Conservation (phyloP, 2,329 filamentous ascomycete species). For the Furcasterigmium furcatum region DNA sequence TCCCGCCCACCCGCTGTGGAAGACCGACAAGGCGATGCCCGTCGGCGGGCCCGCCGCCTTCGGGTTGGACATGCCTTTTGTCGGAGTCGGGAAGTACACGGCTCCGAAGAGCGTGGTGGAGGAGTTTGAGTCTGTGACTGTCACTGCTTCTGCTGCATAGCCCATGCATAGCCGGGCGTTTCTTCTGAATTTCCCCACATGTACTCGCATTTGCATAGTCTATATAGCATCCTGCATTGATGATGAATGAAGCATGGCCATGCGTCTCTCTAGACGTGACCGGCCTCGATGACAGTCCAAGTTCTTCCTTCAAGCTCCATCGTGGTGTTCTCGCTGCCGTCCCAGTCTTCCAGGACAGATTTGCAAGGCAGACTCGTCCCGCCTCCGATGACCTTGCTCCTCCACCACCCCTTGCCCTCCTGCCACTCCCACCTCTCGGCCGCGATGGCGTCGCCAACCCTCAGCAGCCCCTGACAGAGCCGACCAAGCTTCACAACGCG, state of each 20-base stretch:
- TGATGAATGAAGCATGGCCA: too few species aligned
- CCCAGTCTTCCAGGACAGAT: constrained; percentile 13
- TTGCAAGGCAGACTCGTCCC: constrained; percentile 27
- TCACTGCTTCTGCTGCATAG: too few species aligned
- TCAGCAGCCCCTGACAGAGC: constrained; percentile 53
- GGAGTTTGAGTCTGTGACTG: background rate
- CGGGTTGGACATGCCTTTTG: constrained; percentile 21
- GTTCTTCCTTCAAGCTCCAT: constrained; percentile 18
- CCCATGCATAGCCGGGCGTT: background rate
- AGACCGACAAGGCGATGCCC: constrained; percentile 27
- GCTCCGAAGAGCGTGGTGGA: constrained; percentile 4
- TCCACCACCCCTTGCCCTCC: constrained; percentile 27
- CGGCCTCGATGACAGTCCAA: constrained; percentile 30
- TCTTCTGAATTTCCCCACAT: too few species aligned
- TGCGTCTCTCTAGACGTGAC: background rate
- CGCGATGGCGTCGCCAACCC: constrained; percentile 35
- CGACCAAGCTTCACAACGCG: constrained; percentile 51
- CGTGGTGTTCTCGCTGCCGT: constrained; percentile 11
- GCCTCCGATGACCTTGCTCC: constrained; percentile 28
- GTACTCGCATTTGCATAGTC: background rate
- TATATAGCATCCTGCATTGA: background rate
- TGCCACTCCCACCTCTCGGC: constrained; percentile 54
- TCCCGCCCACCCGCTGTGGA: constrained; percentile 48
- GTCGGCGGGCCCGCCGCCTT: constrained; percentile 30
- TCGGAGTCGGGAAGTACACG: constrained; percentile 5